Evolutionary conservation across 2,329 filamentous ascomycete species (phyloP), one percentile per base, ranked within the genome.

Genomic region (Davidsoniella neocaledoniae): DNA sequence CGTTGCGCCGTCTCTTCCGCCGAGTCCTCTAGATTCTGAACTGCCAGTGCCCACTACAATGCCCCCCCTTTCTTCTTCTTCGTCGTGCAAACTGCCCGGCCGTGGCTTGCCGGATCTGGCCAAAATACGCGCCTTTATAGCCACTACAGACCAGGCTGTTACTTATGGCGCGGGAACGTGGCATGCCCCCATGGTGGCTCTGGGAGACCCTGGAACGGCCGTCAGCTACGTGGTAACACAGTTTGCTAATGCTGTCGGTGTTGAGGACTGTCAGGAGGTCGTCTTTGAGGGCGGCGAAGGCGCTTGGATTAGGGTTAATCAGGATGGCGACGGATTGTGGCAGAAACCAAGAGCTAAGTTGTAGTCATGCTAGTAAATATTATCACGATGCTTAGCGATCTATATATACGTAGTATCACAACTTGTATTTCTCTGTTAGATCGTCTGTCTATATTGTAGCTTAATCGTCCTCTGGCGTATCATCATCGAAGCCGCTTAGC

Each of bases 111-210:
- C 91, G 0, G 86, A 95, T 62, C 60, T 94, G 39, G 61, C 63
- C 19, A 71, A 74, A 7, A 58, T 94, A 38, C 73, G 71, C 56
- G 90, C 87, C 0, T 98, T 95, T 61, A 66, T 93, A 49, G 88
- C 85, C 1, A 76, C 72, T 46, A 80, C 78, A 2, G 72, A 74
- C 21, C 86, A 94, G 67, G 88, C 86, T 9, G 86, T 98, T 12
- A 95, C 87, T 2, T 98, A 96, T 63, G 86, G 76, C 1, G 79
- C 84, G 1, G 91, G 86, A 4, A 95, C 87, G 49, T 98, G 90
- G 77, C 91, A 98, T 68, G 87, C 90, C 54, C 91, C 91, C 0
- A 96, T 98, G 90, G 83, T 87, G 12, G 87, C 86, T 14, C 64
- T 96, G 45, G 88, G 88, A 0, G 55, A 61, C 2, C 50, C 58